phyloP scores from a whole-genome alignment of 768 basidiomycete genomes.

The Pleurotus sapidus region DNA sequence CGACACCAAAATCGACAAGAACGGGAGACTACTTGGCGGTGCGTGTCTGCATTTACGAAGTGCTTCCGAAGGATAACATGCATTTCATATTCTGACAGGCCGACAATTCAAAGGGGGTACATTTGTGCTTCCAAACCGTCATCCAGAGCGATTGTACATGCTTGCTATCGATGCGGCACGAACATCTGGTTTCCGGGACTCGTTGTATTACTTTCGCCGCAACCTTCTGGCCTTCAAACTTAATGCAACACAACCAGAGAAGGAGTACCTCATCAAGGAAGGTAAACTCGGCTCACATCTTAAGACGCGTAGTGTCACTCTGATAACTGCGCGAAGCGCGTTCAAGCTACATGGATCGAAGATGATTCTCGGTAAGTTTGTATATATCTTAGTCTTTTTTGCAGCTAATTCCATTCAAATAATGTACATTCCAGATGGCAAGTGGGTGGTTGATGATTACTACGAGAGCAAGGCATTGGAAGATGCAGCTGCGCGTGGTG shows the following conservation, averaged over 20 bases:
- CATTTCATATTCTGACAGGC: slow-evolving; percentile 39
- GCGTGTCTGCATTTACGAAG: slow-evolving; percentile 20
- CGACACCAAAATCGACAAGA: slow-evolving; percentile 85
- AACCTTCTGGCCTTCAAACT: slow-evolving; percentile 90
- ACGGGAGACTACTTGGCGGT: slow-evolving; percentile 87
- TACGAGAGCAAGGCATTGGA: slow-evolving; percentile 82
- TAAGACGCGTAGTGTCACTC: slow-evolving; percentile 87
- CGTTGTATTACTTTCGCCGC: slow-evolving; percentile 95
- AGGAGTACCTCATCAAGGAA: slow-evolving; percentile 85
- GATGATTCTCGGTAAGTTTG: slow-evolving; percentile 70
- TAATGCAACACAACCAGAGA: slow-evolving; percentile 85
- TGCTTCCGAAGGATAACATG: slow-evolving; percentile 6
- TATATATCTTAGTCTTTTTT: no score
- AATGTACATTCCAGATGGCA: slow-evolving; percentile 59
- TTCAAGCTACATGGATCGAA: slow-evolving; percentile 95
- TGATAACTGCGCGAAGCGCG: slow-evolving; percentile 88
- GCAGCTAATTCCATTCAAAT: no score
- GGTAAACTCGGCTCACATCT: slow-evolving; percentile 89
- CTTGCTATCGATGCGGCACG: slow-evolving; percentile 97
- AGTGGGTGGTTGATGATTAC: slow-evolving; percentile 95
- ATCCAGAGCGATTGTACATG: slow-evolving; percentile 86
- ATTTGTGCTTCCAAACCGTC: slow-evolving; percentile 81
- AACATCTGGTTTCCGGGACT: slow-evolving; percentile 94
- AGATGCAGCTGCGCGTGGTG: slow-evolving; percentile 77
- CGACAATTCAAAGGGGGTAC: slow-evolving; percentile 87